A percentile compares a stretch with the other conserved stretches of the same genome.
phyloP scores from a whole-genome alignment of 106 monocot species.

The Cymbidium sinense region DNA sequence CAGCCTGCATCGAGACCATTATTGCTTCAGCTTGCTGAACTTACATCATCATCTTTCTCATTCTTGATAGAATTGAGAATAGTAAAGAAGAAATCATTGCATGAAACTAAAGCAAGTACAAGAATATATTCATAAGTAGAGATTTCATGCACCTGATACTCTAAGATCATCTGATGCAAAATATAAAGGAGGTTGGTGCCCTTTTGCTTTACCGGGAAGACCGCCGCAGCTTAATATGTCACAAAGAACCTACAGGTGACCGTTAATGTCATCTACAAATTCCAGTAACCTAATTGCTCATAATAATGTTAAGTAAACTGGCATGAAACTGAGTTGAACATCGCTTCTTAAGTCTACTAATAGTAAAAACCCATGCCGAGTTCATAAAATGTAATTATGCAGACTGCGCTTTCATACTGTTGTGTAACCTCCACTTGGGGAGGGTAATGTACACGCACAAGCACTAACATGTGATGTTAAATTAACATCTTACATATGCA shows the following conservation, averaged over 20 bases:
- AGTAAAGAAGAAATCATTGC: neutral
- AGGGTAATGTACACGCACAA: neutral
- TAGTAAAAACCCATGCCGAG: neutral
- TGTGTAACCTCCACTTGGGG: neutral
- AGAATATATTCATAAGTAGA: neutral
- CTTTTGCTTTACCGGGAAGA: slow-evolving; percentile 66
- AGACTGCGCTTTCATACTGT: neutral
- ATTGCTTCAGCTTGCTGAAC: slow-evolving; percentile 1
- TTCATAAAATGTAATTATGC: neutral
- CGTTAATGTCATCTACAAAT: slow-evolving; percentile 1
- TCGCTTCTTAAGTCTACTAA: neutral
- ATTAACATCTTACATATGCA: neutral
- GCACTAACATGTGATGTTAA: neutral
- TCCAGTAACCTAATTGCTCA: neutral
- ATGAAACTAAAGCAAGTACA: neutral
- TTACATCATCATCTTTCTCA: neutral
- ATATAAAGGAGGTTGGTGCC: slow-evolving; percentile 75
- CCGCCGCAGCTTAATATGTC: slow-evolving; percentile 81
- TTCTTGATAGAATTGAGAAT: neutral
- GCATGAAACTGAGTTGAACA: neutral
- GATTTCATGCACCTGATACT: slow-evolving; percentile 63
- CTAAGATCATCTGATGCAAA: slow-evolving; percentile 98
- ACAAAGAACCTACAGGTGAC: slow-evolving; percentile 61
- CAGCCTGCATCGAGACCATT: slow-evolving; percentile 44
- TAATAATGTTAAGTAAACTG: neutral